A percentile compares a stretch with the other conserved stretches of the same genome.
Conservation (phyloP, 148 eudicot genomes). For the Fagopyrum esculentum region DNA sequence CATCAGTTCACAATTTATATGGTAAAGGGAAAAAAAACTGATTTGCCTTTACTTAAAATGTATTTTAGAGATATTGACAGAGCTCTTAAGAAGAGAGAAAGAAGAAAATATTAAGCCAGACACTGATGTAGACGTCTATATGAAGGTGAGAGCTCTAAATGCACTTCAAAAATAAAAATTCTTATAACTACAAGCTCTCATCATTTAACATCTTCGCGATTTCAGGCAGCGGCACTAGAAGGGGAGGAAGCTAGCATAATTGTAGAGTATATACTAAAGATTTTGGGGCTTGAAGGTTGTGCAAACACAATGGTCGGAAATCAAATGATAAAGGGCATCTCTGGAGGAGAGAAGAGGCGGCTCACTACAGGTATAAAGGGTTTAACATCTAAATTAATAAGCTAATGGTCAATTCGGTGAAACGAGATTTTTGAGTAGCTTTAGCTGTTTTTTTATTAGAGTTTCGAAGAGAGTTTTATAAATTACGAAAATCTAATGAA, state of each 20-base stretch:
- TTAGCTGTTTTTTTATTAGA: too few species aligned
- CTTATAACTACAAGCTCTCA: background rate
- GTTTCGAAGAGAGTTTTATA: too few species aligned
- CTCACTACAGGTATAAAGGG: constrained; percentile 22
- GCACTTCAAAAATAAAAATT: background rate
- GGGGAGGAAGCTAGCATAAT: constrained; percentile 12
- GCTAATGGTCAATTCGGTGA: too few species aligned
- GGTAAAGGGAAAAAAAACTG: background rate
- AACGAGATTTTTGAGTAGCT: too few species aligned
- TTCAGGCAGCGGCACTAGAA: constrained; percentile 4
- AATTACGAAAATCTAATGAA: too few species aligned
- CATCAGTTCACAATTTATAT: background rate
- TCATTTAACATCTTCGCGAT: background rate
- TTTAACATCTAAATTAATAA: background rate
- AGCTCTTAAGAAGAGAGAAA: constrained; percentile 25
- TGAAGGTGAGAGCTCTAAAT: constrained; percentile 15
- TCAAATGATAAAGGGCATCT: constrained; percentile 21
- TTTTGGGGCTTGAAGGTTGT: constrained; percentile 24
- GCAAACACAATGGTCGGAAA: constrained; percentile 24
- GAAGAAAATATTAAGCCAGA: constrained; percentile 24
- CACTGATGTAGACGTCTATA: constrained; percentile 20
- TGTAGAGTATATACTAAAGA: constrained; percentile 14
- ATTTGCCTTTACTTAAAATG: background rate
- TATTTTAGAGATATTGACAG: constrained; percentile 19
- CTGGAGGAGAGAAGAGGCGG: constrained; percentile 25